A percentile compares a stretch with the other conserved stretches of the same genome.
Evolutionary conservation across 169 alveolate species (phyloP).

Genomic region (Perkinsus chesapeaki): DNA sequence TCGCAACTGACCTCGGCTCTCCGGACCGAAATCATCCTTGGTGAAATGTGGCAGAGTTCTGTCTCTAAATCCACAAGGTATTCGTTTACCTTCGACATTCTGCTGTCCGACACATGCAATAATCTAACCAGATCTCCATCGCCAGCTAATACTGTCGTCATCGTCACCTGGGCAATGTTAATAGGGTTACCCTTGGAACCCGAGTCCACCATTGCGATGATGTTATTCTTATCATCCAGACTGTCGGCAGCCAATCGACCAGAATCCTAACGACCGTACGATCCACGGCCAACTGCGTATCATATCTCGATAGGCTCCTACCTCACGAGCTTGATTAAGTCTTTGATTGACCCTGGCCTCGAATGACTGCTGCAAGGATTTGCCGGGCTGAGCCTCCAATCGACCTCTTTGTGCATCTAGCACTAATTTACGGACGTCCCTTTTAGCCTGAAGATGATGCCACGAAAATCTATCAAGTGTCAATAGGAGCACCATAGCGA

Average conservation of each 20-base stretch:
- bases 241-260: conserved; percentile 85
- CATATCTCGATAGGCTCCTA: not conserved
- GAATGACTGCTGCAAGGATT: conserved; percentile 92
- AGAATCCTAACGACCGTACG: conserved; percentile 39
- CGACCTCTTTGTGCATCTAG: conserved; percentile 88
- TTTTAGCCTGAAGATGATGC: conserved; percentile 52
- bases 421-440: conserved; percentile 66
- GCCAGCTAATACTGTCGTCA: not conserved
- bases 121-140: conserved; percentile 47
- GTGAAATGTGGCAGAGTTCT: conserved; percentile 98
- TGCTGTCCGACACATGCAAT: conserved; percentile 99
- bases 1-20: conserved; percentile 72
- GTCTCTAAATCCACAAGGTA: conserved; percentile 94
- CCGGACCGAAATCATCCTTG: conserved; percentile 98
- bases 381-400: conserved; percentile 97
- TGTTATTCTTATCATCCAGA: conserved; percentile 85
- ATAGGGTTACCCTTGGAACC: conserved; percentile 95
- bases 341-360: conserved; percentile 92
- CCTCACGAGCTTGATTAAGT: conserved; percentile 92
- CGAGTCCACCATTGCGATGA: conserved; percentile 95
- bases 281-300: not conserved
- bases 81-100: conserved; percentile 99
- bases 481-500: no score
- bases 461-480: no score
- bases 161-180: conserved; percentile 79